Evolutionary conservation across 257 asterid genomes (phyloP).

Genomic region (Penstemon barbatus): DNA sequence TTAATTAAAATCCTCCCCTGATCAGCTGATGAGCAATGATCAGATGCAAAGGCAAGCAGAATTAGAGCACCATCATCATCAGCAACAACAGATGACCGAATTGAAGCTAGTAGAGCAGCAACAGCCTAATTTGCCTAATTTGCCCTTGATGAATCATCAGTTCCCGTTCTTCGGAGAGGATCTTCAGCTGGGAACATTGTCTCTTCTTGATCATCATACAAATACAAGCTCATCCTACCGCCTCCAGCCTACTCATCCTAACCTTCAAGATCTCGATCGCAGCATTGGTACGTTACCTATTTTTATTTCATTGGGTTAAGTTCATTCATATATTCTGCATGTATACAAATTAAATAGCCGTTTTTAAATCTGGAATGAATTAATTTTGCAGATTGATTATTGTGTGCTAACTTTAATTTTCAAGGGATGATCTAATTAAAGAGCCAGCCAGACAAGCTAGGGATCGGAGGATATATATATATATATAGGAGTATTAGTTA

Average conservation of each 20-base stretch:
- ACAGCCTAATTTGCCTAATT: slow-evolving; percentile 27
- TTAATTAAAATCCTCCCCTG: too few species aligned
- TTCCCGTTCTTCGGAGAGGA: slow-evolving; percentile 64
- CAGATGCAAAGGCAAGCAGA: slow-evolving; percentile 51
- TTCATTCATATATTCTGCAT: too few species aligned
- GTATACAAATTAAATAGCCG: too few species aligned
- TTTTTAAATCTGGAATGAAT: too few species aligned
- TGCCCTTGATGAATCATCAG: slow-evolving; percentile 51
- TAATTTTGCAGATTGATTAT: too few species aligned
- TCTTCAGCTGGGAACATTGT: slow-evolving; percentile 43
- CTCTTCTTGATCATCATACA: slow-evolving; percentile 26
- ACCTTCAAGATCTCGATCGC: slow-evolving; percentile 47
- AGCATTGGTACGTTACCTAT: slow-evolving; percentile 6
- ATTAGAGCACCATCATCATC: slow-evolving; percentile 37
- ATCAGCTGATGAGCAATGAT: slow-evolving; percentile 59
- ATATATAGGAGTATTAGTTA: too few species aligned
- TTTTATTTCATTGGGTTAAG: too few species aligned
- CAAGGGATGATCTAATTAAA: too few species aligned
- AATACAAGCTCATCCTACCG: slow-evolving; percentile 36
- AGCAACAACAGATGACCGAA: slow-evolving; percentile 52
- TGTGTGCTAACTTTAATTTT: too few species aligned
- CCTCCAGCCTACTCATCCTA: slow-evolving; percentile 67
- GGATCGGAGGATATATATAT: too few species aligned
- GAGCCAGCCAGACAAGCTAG: too few species aligned
- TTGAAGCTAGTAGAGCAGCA: slow-evolving; percentile 52